Conservation (phyloP, 1,284 basidiomycete genomes). For the Testicularia cyperi region DNA sequence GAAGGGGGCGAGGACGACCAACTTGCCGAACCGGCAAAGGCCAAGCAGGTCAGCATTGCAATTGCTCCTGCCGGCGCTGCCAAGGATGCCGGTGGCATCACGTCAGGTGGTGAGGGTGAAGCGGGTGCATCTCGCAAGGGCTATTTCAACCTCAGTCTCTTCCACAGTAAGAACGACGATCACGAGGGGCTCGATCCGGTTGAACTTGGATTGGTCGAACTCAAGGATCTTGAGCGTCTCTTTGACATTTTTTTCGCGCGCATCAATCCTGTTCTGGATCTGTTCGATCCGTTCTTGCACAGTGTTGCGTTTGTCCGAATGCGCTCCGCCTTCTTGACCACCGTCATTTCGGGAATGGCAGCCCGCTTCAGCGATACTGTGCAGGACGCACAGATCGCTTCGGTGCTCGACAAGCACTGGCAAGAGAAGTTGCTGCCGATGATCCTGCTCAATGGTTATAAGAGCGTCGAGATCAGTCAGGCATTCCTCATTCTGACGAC, state of each 20-base stretch:
- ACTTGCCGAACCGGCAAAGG: slow-evolving; percentile 10
- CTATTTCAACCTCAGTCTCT: slow-evolving; percentile 49
- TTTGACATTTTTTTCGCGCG: slow-evolving; percentile 52
- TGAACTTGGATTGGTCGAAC: slow-evolving; percentile 34
- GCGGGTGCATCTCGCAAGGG: slow-evolving; percentile 46
- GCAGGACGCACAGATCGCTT: slow-evolving; percentile 42
- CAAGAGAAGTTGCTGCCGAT: slow-evolving; percentile 44
- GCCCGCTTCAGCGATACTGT: slow-evolving; percentile 42
- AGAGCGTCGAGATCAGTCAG: slow-evolving; percentile 51
- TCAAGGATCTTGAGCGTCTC: slow-evolving; percentile 43
- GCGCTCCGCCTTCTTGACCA: slow-evolving; percentile 47
- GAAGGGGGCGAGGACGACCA: slow-evolving; percentile 18
- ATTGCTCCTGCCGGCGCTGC: slow-evolving; percentile 2
- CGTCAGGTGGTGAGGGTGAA: slow-evolving; percentile 30
- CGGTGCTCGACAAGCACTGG: slow-evolving; percentile 42
- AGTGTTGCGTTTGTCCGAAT: slow-evolving; percentile 45
- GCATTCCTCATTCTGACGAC: slow-evolving; percentile 47
- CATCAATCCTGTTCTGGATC: slow-evolving; percentile 48
- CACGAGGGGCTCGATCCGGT: slow-evolving; percentile 41
- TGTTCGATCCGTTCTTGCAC: slow-evolving; percentile 51
- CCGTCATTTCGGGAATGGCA: slow-evolving; percentile 44
- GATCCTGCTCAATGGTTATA: slow-evolving; percentile 48
- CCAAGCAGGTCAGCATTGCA: slow-evolving; percentile 35
- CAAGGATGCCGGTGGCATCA: slow-evolving; percentile 21
- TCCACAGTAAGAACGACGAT: slow-evolving; percentile 49